Base-by-base conservation (phyloP, 495 filamentous ascomycete species). In the Talaromyces stipitatus region DNA sequence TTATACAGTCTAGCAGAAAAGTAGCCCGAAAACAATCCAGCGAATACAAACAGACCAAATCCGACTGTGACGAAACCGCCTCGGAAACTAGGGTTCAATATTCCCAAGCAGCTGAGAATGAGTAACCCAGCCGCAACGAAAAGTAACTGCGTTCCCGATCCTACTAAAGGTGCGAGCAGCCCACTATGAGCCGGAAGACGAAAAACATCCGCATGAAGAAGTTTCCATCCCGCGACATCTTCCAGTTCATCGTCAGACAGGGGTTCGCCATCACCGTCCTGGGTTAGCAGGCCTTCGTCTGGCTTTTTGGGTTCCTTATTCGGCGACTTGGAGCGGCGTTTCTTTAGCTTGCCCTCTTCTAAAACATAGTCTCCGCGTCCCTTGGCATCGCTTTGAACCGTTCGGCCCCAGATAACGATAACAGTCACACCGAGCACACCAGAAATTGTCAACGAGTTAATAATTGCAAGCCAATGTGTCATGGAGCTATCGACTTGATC, bases 181-280 rank as follows among this genome's bases (percentile, higher is more conserved):
- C 84, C 81, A 41, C 89, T 89, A 66, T 87, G 82, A 11, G 78
- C 66, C 3, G 92, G 92, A 20, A 86, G 71, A 20, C 91, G 82
- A 74, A 97, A 97, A n/a, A 96, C 89, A 69, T 97, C 92, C 14
- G 84, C 90, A 64, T 97, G 92, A n/a, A 96, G 78, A 20, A 95
- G 76, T 66, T 96, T 97, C 92, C 92, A 97, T 36, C 92, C 92
- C 18, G 89, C 90, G 30, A 88, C 79, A 61, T 97, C 92, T 61
- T 97, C 92, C 2, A 90, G 67, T 60, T 95, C 91, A 1, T 91
- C 92, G 55, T 92, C 90, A 12, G 83, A 86, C 2, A 79, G 81
- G 7, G 78, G 62, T 43, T 91, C 88, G 3, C 72, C 82, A 57
- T 84, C 83, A 14, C 73, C 74, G 28, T 83, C 79, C 59, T 89